These are phyloP conservation scores for Forsythia viridissima DNA, from an alignment of 257 asterid species.

Conservation along the genomic window DNA sequence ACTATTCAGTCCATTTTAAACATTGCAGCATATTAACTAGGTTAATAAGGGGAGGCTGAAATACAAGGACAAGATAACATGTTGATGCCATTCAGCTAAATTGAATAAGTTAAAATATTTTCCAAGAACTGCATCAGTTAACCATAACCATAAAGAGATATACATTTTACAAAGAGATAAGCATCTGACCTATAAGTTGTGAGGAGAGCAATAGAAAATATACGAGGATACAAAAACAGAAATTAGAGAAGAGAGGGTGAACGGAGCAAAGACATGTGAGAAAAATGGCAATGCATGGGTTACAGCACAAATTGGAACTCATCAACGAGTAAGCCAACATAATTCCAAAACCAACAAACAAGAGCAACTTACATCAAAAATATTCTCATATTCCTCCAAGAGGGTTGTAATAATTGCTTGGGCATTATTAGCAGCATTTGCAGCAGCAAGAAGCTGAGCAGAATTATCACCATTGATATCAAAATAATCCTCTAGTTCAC, in stretches of 20 bases:
- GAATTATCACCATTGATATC: constrained; percentile 76
- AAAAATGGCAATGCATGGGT: constrained; percentile 7
- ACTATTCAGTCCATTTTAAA: constrained; percentile 12
- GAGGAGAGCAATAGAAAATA: constrained; percentile 10
- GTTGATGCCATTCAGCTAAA: constrained; percentile 16
- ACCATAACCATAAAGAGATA: neutral
- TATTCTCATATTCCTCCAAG: constrained; percentile 80
- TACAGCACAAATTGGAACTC: constrained; percentile 3
- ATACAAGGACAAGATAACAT: neutral
- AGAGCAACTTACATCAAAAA: constrained; percentile 68
- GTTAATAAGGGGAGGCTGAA: constrained; percentile 1
- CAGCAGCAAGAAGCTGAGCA: constrained; percentile 92
- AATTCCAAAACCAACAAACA: constrained; percentile 17
- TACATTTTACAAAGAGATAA: neutral
- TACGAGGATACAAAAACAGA: neutral
- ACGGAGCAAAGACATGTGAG: constrained; percentile 4
- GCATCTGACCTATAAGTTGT: constrained; percentile 15
- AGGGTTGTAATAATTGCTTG: constrained; percentile 80
- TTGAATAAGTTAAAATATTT: constrained; percentile 7
- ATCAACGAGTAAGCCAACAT: constrained; percentile 13
- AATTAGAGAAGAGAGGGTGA: no score
- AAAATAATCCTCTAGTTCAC: constrained; percentile 81
- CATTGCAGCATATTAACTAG: constrained; percentile 2
- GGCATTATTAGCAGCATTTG: constrained; percentile 89
- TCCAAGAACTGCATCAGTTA: constrained; percentile 14